phyloP scores from a whole-genome alignment of 371 early-diverging fungal genomes.

The Mortierella sp. region DNA sequence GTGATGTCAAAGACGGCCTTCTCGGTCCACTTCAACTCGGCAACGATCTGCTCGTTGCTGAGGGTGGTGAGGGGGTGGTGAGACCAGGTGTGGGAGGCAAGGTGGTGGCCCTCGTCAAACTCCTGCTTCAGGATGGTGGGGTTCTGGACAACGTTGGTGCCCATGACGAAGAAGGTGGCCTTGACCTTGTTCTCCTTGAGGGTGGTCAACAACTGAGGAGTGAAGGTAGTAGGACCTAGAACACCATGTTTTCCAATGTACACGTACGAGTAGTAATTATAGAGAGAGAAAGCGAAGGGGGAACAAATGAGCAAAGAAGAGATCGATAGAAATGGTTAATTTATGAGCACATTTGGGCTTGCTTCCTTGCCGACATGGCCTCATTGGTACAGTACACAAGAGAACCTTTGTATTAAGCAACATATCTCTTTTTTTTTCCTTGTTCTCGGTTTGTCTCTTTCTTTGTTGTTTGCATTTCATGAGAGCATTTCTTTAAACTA shows the following conservation, averaged over 20 bases:
- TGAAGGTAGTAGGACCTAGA: conserved; percentile 61
- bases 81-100: conserved; percentile 64
- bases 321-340: conserved; percentile 7
- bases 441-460: conserved; percentile 7
- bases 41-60: conserved; percentile 73
- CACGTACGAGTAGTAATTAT: background rate
- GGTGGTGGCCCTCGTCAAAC: conserved; percentile 48
- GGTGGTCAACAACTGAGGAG: conserved; percentile 60
- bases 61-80: conserved; percentile 74
- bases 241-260: background rate
- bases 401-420: background rate
- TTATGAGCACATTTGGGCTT: background rate
- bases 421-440: background rate
- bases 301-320: background rate
- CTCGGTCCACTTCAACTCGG: conserved; percentile 77
- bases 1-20: conserved; percentile 70
- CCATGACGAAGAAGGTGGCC: conserved; percentile 73
- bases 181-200: conserved; percentile 63
- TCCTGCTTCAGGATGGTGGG: conserved; percentile 63
- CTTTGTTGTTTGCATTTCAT: background rate
- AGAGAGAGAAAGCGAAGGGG: background rate
- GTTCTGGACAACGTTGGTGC: conserved; percentile 63
- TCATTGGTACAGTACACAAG: too few relatives aligned
- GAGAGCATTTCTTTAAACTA: background rate
- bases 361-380: too few relatives aligned